phyloP scores from a whole-genome alignment of 177 flowering plant genomes.

The Telopea speciosissima region DNA sequence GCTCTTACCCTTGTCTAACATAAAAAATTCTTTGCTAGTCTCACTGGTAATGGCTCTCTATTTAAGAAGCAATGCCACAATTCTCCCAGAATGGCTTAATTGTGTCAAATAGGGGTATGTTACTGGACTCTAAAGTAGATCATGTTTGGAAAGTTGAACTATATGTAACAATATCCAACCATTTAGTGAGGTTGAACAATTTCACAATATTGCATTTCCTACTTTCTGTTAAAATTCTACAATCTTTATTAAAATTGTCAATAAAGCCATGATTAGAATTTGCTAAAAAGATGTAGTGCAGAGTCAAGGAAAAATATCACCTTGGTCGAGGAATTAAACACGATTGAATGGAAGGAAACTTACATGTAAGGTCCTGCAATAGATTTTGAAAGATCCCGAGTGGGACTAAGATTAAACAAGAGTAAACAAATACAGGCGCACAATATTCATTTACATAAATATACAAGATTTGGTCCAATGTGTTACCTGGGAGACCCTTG shows the following conservation, averaged over 20 bases:
- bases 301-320: constrained; percentile 18
- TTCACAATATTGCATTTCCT: no score
- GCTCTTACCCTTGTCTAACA: not conserved
- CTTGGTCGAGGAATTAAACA: constrained; percentile 9
- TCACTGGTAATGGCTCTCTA: not conserved
- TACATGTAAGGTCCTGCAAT: constrained; percentile 96
- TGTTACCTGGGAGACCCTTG: constrained; percentile 85
- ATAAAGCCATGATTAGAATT: not conserved
- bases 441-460: no score
- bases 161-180: not conserved
- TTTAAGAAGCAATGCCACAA: no score
- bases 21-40: not conserved
- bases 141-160: not conserved
- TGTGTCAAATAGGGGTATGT: not conserved
- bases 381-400: constrained; percentile 7
- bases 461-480: no score
- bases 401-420: not conserved
- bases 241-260: not conserved
- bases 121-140: not conserved
- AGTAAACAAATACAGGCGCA: not conserved
- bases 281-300: not conserved
- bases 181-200: not conserved
- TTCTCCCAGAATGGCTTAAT: no score
- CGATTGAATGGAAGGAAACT: constrained; percentile 30
- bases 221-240: not conserved